Evolutionary conservation across 2,329 filamentous ascomycete genomes (phyloP).

Genomic region (Harringtonia aguacate): DNA sequence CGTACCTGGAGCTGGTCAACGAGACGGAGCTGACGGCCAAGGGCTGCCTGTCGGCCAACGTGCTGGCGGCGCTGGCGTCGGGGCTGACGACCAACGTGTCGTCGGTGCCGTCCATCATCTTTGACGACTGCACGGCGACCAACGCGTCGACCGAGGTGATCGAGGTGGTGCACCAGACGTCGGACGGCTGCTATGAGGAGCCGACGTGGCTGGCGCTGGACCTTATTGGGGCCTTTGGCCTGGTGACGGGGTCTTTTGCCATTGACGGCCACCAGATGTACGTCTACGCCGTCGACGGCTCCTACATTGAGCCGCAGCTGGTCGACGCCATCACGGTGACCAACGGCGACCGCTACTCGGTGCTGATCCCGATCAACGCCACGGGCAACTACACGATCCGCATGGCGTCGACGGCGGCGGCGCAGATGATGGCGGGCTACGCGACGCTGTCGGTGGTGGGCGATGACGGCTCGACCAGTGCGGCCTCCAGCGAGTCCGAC

Average conservation of each 20-base stretch:
- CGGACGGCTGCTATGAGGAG: neutral
- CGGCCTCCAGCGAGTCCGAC: conserved; percentile 26
- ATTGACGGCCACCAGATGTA: conserved; percentile 43
- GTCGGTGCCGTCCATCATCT: conserved; percentile 29
- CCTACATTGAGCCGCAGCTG: conserved; percentile 40
- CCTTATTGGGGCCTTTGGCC: conserved; percentile 39
- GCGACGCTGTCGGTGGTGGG: conserved; percentile 34
- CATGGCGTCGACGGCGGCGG: conserved; percentile 32
- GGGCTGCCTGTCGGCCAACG: conserved; percentile 24
- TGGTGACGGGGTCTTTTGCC: conserved; percentile 32
- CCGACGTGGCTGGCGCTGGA: conserved; percentile 40
- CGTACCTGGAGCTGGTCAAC: conserved; percentile 17
- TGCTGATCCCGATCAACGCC: conserved; percentile 34
- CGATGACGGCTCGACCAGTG: too few species aligned
- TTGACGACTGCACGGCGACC: conserved; percentile 36
- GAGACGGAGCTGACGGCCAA: conserved; percentile 28
- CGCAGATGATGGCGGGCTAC: conserved; percentile 44
- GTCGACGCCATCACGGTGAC: conserved; percentile 35
- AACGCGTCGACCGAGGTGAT: conserved; percentile 32
- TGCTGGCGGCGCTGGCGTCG: conserved; percentile 15
- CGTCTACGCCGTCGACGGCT: conserved; percentile 43
- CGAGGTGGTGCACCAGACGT: conserved; percentile 20
- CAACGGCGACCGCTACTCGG: conserved; percentile 43
- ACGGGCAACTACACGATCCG: conserved; percentile 44
- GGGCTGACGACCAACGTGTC: conserved; percentile 21